Evolutionary conservation across 208 protist species (phyloP), one percentile per base, ranked within the genome.

Genomic region (Tritrichomonas musculus): DNA sequence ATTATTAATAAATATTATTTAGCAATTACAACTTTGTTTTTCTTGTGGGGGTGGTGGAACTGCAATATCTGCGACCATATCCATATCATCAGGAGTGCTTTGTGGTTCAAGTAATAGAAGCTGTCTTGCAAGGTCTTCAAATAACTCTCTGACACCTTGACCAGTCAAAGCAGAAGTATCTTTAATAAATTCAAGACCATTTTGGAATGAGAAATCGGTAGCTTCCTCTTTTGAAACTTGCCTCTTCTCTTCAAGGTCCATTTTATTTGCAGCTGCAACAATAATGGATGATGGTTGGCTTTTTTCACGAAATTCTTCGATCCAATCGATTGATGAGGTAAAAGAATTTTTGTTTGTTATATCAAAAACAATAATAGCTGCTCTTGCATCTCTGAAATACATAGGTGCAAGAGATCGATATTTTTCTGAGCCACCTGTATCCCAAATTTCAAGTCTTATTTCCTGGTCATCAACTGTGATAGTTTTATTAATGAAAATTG

Each of bases 381-480:
- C 84, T 72, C n/a, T 44, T n/a, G 84, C 84, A 92, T 92, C 84
- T 13, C 57, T 25, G 84, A 53, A 92, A 69, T 92, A 92, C 84
- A 92, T 92, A 41, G 84, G 84, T 25, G 47, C 84, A 1, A 92
- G 22, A 4, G 84, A 60, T 66, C 57, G 27, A 36, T 72, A 92
- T 27, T 65, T 92, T 47, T 92, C 84, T 39, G 49, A 69, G 9
- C 84, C 84, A 49, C 53, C 84, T 64, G 84, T 92, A 69, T 92
- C 84, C 84, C 84, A 92, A 66, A 92, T 69, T 60, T 92, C 53
- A 8, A 60, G 17, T 72, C 49, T 69, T 41, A 92, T 65, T 9
- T 92, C 84, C 9, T n/a, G 13, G 13, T 69, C 84, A 33, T 92
- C 84, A 33, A 92, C 49, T 92, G 30, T 69, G 50, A 66, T 25